Base-by-base conservation (phyloP, 2,329 filamentous ascomycete genomes). In the Sporothrix mexicana region DNA sequence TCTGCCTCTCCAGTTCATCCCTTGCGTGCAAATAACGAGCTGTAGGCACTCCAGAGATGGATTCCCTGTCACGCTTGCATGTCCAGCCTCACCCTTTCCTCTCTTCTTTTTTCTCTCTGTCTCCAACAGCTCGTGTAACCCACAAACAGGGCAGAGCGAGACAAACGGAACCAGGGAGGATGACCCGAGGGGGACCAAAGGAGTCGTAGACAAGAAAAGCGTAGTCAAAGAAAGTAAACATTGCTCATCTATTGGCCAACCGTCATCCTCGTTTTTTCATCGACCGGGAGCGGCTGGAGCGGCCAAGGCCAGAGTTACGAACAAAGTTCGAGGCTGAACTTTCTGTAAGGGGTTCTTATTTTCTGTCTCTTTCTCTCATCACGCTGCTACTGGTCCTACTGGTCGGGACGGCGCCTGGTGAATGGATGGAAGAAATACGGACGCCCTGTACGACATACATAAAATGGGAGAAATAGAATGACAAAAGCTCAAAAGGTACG, bases 101-200 rank as follows among this genome's bases (percentile, higher is more conserved):
- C 30, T 59, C 13, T 45, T 41, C 25, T 25, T 15, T 36, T 12
- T 62, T 17, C 59, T 62, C 41, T 10, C 47, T 20, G 41, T 66
- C 47, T 66, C 61, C 41, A 66, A 25, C 61, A 66, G 61, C 30
- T 66, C 41, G 61, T 66, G 61, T 66, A 12, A 47, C 61, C 61
- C 36, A 30, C 36, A 20, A 45, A 41, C n/a, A n/a, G 51, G 13
- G 36, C 51, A 61, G 49, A 70, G 51, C 51, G 68, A 69, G 30
- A 70, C 53, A 59, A 23, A 55, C 53, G 68, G 68, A 70, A 25
- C 47, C 41, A 59, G 41, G 68, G 41, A 49, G 51, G 67, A 45
- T 47, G 47, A 59, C 67, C 67, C 67, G 36, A 59, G 43, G 36
- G 17, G 20, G 20, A 23, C 8, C 17, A 4, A 45, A 45, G 41